phyloP scores from a whole-genome alignment of 208 protist species.

The Eutreptiella sp. region DNA sequence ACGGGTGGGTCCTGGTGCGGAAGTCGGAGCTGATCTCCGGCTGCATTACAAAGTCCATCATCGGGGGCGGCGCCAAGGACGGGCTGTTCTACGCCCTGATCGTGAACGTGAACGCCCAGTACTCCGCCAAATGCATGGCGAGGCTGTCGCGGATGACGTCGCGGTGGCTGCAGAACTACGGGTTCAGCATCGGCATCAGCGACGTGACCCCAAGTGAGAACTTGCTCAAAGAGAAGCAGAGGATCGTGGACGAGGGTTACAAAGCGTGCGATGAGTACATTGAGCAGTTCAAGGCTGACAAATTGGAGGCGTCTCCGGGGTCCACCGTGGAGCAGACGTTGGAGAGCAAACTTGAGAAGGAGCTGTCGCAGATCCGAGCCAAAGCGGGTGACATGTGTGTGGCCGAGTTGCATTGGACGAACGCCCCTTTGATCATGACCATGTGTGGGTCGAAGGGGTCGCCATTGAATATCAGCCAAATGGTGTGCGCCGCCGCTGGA shows the following conservation, averaged over 20 bases:
- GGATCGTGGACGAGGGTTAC: slow-evolving; percentile 85
- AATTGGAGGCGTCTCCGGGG: slow-evolving; percentile 82
- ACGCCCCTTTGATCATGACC: slow-evolving; percentile 98
- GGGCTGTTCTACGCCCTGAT: slow-evolving; percentile 91
- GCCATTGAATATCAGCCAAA: slow-evolving; percentile 99
- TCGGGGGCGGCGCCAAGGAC: slow-evolving; percentile 82
- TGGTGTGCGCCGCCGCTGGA: too few relatives aligned
- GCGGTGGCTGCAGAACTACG: slow-evolving; percentile 85
- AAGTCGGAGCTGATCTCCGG: slow-evolving; percentile 90
- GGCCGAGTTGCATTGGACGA: slow-evolving; percentile 81
- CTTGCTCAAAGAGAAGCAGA: slow-evolving; percentile 78
- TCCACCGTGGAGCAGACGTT: slow-evolving; percentile 87
- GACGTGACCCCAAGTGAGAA: slow-evolving; percentile 86
- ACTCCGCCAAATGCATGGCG: slow-evolving; percentile 86
- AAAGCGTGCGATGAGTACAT: slow-evolving; percentile 82
- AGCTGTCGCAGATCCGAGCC: slow-evolving; percentile 94
- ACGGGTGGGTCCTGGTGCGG: slow-evolving; percentile 89
- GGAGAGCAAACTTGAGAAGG: slow-evolving; percentile 86
- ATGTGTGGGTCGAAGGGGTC: slow-evolving; percentile 93
- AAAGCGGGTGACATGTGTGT: slow-evolving; percentile 91
- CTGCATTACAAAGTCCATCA: slow-evolving; percentile 91
- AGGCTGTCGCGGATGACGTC: slow-evolving; percentile 87
- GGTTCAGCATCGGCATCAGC: slow-evolving; percentile 98
- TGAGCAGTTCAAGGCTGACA: slow-evolving; percentile 74
- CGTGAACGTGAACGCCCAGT: slow-evolving; percentile 58